Conservation (phyloP, 345 rosid genomes). For the Populus deltoides region DNA sequence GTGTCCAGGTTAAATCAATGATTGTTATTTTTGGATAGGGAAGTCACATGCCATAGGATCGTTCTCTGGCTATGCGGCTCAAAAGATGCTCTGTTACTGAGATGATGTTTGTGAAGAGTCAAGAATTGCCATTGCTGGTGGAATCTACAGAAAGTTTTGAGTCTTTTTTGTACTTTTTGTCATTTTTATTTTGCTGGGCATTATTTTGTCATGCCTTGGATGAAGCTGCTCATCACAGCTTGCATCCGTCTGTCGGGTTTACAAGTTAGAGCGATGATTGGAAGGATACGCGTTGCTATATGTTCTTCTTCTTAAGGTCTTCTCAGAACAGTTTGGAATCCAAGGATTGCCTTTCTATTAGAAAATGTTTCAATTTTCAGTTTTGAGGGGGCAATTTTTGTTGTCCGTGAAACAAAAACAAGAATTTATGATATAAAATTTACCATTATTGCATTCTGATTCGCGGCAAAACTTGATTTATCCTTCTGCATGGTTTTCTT, state of each 20-base stretch:
- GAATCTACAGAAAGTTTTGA: conserved; percentile 2
- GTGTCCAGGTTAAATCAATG: conserved; percentile 11
- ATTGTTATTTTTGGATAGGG: not conserved
- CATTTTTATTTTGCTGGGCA: not conserved
- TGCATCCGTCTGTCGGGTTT: not conserved
- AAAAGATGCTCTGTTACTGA: not conserved
- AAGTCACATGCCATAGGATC: not conserved
- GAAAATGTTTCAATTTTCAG: conserved; percentile 13
- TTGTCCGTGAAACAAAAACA: not conserved
- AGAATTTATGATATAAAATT: not conserved
- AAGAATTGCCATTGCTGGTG: conserved; percentile 9
- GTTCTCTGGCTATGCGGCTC: not conserved
- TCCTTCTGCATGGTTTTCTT: not conserved
- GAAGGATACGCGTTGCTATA: conserved; percentile 9
- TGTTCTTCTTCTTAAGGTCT: conserved; percentile 4
- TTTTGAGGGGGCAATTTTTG: conserved; percentile 1
- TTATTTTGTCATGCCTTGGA: not conserved
- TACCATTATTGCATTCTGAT: not conserved
- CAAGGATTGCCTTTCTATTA: conserved; percentile 11
- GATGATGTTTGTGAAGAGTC: conserved; percentile 14
- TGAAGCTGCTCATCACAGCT: conserved; percentile 3
- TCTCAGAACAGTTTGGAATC: not conserved
- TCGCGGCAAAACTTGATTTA: not conserved
- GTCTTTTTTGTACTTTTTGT: not conserved
- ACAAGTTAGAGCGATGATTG: not conserved